Percentiles rank a stretch among this genome's conserved stretches.
phyloP scores from a whole-genome alignment of 257 asterid species.

The Rhazya stricta region DNA sequence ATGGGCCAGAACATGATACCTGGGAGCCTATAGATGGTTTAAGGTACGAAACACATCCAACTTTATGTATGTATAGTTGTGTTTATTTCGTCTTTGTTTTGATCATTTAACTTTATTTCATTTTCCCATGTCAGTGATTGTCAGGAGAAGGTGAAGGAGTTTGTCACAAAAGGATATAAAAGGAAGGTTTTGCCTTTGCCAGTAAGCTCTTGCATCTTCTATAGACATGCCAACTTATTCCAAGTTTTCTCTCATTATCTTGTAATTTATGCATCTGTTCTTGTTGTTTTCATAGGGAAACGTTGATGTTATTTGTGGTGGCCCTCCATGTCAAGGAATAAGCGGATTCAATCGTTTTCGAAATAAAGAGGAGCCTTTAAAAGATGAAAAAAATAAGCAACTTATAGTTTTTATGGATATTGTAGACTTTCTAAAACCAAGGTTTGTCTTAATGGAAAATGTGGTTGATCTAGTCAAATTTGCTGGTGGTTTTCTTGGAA shows the following conservation, averaged over 20 bases:
- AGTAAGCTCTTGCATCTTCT: conserved; percentile 34
- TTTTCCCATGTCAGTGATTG: conserved; percentile 41
- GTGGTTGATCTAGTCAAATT: conserved; percentile 73
- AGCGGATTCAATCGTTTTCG: conserved; percentile 81
- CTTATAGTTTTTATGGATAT: conserved; percentile 63
- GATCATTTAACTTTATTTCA: background rate
- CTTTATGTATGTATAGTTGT: background rate
- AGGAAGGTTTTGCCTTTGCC: conserved; percentile 68
- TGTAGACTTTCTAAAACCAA: conserved; percentile 51
- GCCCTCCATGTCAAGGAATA: conserved; percentile 95
- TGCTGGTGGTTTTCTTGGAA: conserved; percentile 55
- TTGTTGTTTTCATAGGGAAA: conserved; percentile 41
- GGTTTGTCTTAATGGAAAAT: conserved; percentile 76
- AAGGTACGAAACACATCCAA: conserved; percentile 33
- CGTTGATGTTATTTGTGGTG: conserved; percentile 86
- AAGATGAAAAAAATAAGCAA: conserved; percentile 60
- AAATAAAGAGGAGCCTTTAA: conserved; percentile 41
- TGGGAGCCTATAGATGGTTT: conserved; percentile 83
- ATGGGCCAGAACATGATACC: conserved; percentile 60
- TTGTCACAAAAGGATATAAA: conserved; percentile 41
- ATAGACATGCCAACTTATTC: background rate
- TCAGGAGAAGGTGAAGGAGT: conserved; percentile 51
- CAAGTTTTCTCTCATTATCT: background rate
- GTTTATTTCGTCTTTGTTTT: background rate
- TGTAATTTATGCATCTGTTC: background rate